Conservation (phyloP, 2,329 filamentous ascomycete genomes). For the Penicillium concentricum region DNA sequence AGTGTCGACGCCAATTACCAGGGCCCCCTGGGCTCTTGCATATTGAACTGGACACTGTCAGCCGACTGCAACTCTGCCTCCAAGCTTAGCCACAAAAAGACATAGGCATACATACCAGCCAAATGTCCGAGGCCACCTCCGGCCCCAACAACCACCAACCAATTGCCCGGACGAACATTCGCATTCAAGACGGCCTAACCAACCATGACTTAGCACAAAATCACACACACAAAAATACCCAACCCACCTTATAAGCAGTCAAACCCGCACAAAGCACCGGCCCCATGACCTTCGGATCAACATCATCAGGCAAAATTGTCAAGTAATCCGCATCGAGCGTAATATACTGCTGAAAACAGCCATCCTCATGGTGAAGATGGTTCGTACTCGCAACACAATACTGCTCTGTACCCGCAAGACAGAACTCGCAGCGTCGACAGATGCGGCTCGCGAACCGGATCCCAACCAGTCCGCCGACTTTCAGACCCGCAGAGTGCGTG, state of each 20-base stretch:
- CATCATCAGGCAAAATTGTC: constrained; percentile 44
- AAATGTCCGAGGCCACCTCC: constrained; percentile 49
- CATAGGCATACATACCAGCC: constrained; percentile 35
- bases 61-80: neutral
- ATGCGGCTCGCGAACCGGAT: constrained; percentile 46
- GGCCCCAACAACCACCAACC: constrained; percentile 48
- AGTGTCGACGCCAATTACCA: constrained; percentile 45
- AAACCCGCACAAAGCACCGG: constrained; percentile 48
- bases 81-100: neutral
- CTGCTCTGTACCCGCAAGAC: constrained; percentile 43
- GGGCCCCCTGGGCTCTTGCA: constrained; percentile 41
- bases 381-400: constrained; percentile 45
- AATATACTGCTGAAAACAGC: constrained; percentile 48
- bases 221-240: too few relatives aligned
- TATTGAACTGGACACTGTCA: constrained; percentile 40
- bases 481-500: constrained; percentile 31
- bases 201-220: neutral
- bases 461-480: constrained; percentile 43
- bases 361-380: constrained; percentile 49
- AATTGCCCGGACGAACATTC: constrained; percentile 40
- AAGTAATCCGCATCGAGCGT: constrained; percentile 47
- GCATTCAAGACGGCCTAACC: constrained; percentile 44
- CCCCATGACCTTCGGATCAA: constrained; percentile 42
- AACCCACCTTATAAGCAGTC: constrained; percentile 44
- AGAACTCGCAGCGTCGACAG: constrained; percentile 46